Conservation (phyloP, 1,139 yeast genomes). For the Magnusiomyces sp. region DNA sequence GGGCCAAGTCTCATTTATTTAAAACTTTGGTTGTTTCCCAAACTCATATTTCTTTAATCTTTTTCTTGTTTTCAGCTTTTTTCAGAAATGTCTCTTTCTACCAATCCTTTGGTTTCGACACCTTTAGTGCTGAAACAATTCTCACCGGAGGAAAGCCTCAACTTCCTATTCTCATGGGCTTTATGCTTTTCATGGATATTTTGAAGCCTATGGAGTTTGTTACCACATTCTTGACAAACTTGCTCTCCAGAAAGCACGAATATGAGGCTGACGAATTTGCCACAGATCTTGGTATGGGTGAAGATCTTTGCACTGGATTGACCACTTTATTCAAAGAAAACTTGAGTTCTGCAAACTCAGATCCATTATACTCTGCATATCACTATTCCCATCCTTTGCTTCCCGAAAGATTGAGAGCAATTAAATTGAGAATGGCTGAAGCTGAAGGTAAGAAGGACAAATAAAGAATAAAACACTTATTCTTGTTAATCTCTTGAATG, state of each 20-base stretch:
- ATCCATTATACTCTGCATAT: conserved; percentile 80
- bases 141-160: conserved; percentile 25
- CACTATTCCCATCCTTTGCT: conserved; percentile 87
- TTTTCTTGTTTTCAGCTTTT: conserved; percentile 69
- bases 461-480: conserved; percentile 6
- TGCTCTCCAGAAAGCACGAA: conserved; percentile 75
- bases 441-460: conserved; percentile 17
- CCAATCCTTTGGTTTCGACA: conserved; percentile 65
- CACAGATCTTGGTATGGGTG: conserved; percentile 58
- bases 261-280: conserved; percentile 91
- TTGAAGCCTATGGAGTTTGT: conserved; percentile 68
- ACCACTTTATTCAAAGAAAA: conserved; percentile 72
- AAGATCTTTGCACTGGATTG: conserved; percentile 62
- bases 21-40: conserved; percentile 60
- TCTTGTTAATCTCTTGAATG: too few relatives aligned
- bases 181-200: conserved; percentile 53
- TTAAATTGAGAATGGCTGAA: conserved; percentile 27
- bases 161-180: conserved; percentile 71
- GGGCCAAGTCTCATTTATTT: conserved; percentile 83
- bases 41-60: conserved; percentile 52
- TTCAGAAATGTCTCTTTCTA: conserved; percentile 71
- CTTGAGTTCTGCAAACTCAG: conserved; percentile 77
- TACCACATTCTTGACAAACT: conserved; percentile 56
- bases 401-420: conserved; percentile 75
- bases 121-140: conserved; percentile 4